Evolutionary conservation across 805 yeast genomes (phyloP).

Genomic region (Pichia cephalocereana): DNA sequence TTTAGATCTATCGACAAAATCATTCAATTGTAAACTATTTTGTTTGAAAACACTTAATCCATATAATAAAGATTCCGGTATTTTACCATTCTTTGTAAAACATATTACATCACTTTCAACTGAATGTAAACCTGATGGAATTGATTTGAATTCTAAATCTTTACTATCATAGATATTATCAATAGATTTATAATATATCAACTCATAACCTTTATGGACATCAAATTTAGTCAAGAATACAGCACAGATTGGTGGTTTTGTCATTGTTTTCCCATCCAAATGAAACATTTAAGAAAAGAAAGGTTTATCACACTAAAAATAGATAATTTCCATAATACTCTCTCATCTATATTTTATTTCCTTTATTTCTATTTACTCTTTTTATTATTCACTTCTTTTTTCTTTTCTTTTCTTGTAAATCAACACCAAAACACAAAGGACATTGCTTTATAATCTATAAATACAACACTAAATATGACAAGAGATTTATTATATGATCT

Average conservation of each 20-base stretch:
- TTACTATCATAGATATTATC: slow-evolving; percentile 25
- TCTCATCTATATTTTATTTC: too few species aligned
- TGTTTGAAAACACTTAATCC: slow-evolving; percentile 48
- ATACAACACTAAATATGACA: neutral
- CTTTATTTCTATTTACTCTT: too few species aligned
- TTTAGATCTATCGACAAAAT: slow-evolving; percentile 28
- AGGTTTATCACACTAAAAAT: too few species aligned
- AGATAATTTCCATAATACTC: too few species aligned
- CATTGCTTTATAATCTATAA: too few species aligned
- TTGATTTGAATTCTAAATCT: slow-evolving; percentile 51
- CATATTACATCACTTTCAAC: slow-evolving; percentile 42
- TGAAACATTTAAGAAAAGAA: too few species aligned
- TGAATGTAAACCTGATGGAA: slow-evolving; percentile 63
- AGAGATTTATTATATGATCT: neutral
- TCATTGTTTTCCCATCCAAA: neutral
- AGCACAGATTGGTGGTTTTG: slow-evolving; percentile 28
- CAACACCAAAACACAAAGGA: too few species aligned
- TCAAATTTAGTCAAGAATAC: slow-evolving; percentile 45
- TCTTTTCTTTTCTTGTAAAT: too few species aligned
- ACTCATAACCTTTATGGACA: slow-evolving; percentile 39
- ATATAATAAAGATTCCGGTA: slow-evolving; percentile 23
- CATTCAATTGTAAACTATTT: slow-evolving; percentile 18
- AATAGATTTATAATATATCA: slow-evolving; percentile 33
- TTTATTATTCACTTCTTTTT: too few species aligned
- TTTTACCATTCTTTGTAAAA: slow-evolving; percentile 30